Percentiles rank a stretch among this genome's conserved stretches.
Conservation (phyloP, 495 filamentous ascomycete species). For the Podospora pseudocomata region DNA sequence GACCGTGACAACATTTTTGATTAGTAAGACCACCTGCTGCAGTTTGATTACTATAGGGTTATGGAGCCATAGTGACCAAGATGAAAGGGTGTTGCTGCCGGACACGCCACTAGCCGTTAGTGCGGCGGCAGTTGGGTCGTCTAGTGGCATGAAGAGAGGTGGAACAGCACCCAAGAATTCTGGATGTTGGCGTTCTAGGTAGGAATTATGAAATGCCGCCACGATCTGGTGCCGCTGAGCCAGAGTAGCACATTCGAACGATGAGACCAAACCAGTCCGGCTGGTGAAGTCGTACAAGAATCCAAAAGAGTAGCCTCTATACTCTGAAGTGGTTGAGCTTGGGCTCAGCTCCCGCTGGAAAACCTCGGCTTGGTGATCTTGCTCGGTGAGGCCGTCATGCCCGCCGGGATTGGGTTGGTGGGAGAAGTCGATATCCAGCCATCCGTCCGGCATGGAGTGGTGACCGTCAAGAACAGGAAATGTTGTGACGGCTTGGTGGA, state of each 20-base stretch:
- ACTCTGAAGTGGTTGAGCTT: conserved; percentile 8
- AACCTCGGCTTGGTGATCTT: not conserved
- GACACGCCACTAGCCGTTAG: not conserved
- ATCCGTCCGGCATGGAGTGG: conserved; percentile 14
- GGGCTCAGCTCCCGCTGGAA: conserved; percentile 4
- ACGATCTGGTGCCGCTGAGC: conserved; percentile 27
- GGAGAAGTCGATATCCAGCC: conserved; percentile 20
- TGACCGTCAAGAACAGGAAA: conserved; percentile 18
- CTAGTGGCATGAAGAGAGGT: conserved; percentile 3
- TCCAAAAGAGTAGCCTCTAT: conserved; percentile 25
- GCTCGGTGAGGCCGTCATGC: not conserved
- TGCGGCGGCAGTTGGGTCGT: not conserved
- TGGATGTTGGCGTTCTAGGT: conserved; percentile 18
- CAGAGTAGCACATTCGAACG: conserved; percentile 34
- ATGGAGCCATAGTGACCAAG: conserved; percentile 24
- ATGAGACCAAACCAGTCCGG: conserved; percentile 28
- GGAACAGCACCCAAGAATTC: conserved; percentile 5
- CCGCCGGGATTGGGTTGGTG: not conserved
- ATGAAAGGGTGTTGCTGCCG: conserved; percentile 2
- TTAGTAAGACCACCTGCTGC: conserved; percentile 26
- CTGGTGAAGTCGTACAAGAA: conserved; percentile 34
- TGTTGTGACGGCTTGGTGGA: conserved; percentile 24
- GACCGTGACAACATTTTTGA: conserved; percentile 25
- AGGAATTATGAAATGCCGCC: conserved; percentile 19
- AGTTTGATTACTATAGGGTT: conserved; percentile 27